These are phyloP conservation scores for Linnemannia hyalina DNA, from an alignment of 192 early-diverging fungal species.

Conservation along the genomic window DNA sequence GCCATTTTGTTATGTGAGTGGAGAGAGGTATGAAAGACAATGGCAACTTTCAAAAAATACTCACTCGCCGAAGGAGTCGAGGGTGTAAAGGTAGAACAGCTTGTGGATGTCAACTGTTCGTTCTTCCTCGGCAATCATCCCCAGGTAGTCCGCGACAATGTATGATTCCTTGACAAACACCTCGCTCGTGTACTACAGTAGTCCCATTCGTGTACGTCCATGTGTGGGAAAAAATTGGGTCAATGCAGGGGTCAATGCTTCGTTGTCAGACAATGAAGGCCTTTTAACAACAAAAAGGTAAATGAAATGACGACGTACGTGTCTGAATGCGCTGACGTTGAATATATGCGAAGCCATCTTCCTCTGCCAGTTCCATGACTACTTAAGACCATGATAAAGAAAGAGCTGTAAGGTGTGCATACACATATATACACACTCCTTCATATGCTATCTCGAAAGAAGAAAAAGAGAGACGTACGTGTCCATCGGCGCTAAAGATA, in stretches of 20 bases:
- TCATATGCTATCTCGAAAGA: too few relatives aligned
- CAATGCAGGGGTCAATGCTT: background rate
- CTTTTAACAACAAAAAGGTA: background rate
- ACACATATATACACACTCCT: too few relatives aligned
- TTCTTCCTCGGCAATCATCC: conserved; percentile 30
- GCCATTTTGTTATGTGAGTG: too few relatives aligned
- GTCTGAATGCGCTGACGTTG: background rate
- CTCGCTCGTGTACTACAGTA: conserved; percentile 1
- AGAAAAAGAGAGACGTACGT: background rate
- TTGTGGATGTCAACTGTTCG: conserved; percentile 55
- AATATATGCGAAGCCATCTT: background rate
- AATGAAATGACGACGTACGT: background rate
- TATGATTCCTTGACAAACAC: conserved; percentile 11
- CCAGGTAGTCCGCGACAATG: conserved; percentile 1
- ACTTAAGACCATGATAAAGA: background rate
- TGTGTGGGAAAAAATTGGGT: background rate
- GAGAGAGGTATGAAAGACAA: too few relatives aligned
- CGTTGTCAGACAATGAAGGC: background rate
- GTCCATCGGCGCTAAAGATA: conserved; percentile 36
- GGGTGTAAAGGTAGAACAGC: conserved; percentile 59
- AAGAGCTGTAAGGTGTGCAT: background rate
- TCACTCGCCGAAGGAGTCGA: conserved; percentile 61
- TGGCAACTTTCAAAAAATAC: background rate
- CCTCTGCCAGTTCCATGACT: conserved; percentile 7
- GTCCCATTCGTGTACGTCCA: background rate